Percentiles rank a stretch among this genome's conserved stretches.
phyloP scores from a whole-genome alignment of 176 grass and related monocot species.

The Juncus effusus region DNA sequence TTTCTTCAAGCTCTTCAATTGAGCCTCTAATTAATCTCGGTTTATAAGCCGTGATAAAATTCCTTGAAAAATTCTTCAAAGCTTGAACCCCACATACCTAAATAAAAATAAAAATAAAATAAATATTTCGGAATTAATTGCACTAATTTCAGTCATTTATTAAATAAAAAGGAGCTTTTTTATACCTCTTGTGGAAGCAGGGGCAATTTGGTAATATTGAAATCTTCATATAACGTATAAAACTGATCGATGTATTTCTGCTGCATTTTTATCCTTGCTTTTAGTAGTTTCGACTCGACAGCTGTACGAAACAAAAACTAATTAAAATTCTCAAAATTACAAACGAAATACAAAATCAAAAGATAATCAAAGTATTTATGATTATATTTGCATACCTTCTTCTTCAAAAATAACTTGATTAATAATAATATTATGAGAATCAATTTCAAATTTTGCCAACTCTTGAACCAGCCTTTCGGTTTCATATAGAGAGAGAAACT shows the following conservation, averaged over 20 bases:
- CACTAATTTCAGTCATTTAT: conserved; percentile 7
- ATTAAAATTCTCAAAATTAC: conserved; percentile 21
- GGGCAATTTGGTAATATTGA: conserved; percentile 94
- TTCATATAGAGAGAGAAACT: conserved; percentile 99
- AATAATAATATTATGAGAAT: conserved; percentile 94
- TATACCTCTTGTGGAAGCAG: conserved; percentile 88
- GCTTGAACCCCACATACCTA: conserved; percentile 94
- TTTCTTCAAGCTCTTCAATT: conserved; percentile 64
- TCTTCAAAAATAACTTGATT: conserved; percentile 97
- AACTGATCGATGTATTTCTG: conserved; percentile 95
- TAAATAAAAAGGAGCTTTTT: neutral
- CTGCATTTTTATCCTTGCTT: conserved; percentile 90
- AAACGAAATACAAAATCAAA: conserved; percentile 45
- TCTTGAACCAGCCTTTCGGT: conserved; percentile 99
- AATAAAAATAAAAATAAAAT: neutral
- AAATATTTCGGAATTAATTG: neutral
- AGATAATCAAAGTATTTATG: conserved; percentile 72
- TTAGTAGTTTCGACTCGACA: conserved; percentile 84
- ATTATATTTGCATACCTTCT: conserved; percentile 63
- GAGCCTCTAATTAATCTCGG: conserved; percentile 52
- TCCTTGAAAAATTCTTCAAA: conserved; percentile 62
- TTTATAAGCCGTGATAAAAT: conserved; percentile 69
- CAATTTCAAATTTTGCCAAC: conserved; percentile 91
- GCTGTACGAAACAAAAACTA: conserved; percentile 36
- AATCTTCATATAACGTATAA: conserved; percentile 93